Evolutionary conservation across 352 stramenopile species (phyloP), one percentile per base, ranked within the genome.

Genomic region (Phytopythium litorale): DNA sequence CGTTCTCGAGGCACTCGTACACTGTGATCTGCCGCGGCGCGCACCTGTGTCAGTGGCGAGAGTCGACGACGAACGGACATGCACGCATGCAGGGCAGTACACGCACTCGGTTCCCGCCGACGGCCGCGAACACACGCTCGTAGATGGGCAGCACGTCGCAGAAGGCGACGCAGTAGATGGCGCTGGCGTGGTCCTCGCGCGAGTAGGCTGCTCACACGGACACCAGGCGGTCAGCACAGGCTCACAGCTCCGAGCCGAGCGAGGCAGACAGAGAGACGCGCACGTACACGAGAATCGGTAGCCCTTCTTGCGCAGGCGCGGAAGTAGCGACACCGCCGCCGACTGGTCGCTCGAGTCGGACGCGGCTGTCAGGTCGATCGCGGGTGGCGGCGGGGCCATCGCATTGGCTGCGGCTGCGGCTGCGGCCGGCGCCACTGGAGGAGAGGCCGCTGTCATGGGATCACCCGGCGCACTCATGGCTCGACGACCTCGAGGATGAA

Each of bases 91-190:
- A 48, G 42, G 43, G 7, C 23, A 61, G 15, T 52, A 19, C 18
- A n/a, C 75, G 49, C 72, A 91, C 83, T 45, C 83, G 70, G 58
- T 92, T 92, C 30, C 81, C 81, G 33, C 83, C 83, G 32, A 78
- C 83, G 15, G 81, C 81, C 35, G 84, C 81, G 58, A 92, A 92
- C 62, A 89, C 73, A 61, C 68, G 71, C 67, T 92, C 81, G 62
- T 89, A 92, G 21, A 76, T 72, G 18, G 81, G 74, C 32, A 89
- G 56, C 18, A 90, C 70, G 37, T 90, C 75, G 40, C 84, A 92
- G 57, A 92, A 92, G 15, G 76, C 62, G 23, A 92, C 81, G 23
- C 79, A 88, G 64, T 92, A 92, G 58, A 92, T 82, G 16, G 84
- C 78, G 43, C 88, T 92, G 7, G 72, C 76, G 43, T 92, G 83